These are phyloP conservation scores for Taiozyma onychis DNA, from an alignment of 1,139 yeast species.

Conservation along the genomic window DNA sequence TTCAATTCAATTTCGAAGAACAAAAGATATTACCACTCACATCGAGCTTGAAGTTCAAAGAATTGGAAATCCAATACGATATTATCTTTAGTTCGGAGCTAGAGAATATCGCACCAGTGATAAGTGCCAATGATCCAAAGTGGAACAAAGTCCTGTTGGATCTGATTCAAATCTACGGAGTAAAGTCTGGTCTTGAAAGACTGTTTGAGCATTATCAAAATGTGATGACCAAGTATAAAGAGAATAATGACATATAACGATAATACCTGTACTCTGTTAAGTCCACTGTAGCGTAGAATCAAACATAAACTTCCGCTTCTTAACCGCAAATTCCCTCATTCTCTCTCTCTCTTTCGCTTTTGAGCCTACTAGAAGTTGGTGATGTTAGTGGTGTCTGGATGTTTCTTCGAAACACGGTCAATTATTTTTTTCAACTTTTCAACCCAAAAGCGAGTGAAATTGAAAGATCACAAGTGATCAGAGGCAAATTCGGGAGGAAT, in stretches of 20 bases:
- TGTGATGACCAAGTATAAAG: not conserved
- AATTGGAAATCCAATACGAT: not conserved
- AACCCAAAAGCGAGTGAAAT: not conserved
- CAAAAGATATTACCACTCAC: not conserved
- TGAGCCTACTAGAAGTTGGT: not conserved
- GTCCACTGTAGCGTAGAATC: not conserved
- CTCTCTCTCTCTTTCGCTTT: not conserved
- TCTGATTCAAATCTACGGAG: not conserved
- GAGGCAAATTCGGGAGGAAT: not conserved
- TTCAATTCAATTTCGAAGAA: not conserved
- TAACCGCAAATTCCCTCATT: not conserved
- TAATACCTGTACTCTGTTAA: not conserved
- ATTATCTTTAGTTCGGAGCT: not conserved
- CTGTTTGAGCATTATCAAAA: not conserved
- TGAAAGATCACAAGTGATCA: not conserved
- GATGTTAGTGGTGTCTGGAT: not conserved
- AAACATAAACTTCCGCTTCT: not conserved
- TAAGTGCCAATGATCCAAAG: not conserved
- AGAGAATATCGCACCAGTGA: not conserved
- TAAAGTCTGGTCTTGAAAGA: not conserved
- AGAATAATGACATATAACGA: not conserved
- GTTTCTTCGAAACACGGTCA: not conserved
- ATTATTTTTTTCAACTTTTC: not conserved
- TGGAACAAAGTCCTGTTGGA: not conserved
- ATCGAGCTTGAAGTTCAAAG: not conserved